Base-by-base conservation (phyloP, 192 early-diverging fungal genomes). In the Anaeromyces robustus region DNA sequence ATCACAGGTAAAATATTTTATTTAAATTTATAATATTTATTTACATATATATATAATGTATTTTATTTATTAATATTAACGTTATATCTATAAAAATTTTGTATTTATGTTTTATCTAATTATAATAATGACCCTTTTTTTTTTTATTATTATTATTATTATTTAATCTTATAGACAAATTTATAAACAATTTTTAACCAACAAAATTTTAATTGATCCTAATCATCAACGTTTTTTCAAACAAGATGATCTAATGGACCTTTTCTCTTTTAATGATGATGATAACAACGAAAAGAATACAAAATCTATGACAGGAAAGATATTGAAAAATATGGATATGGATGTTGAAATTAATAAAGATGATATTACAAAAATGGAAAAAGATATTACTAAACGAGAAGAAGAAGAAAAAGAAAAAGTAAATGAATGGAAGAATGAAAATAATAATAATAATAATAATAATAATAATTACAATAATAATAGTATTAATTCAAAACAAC, bases 121-220 rank as follows among this genome's bases (percentile, higher is more conserved):
- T n/a, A n/a, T n/a, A n/a, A n/a, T n/a, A n/a, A n/a, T n/a, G n/a
- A n/a, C n/a, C n/a, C n/a, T n/a, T n/a, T n/a, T n/a, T n/a, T n/a
- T n/a, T n/a, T n/a, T n/a, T n/a, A n/a, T n/a, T n/a, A n/a, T n/a
- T n/a, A n/a, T n/a, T n/a, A n/a, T n/a, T n/a, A n/a, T n/a, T n/a
- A n/a, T n/a, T n/a, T n/a, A n/a, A n/a, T n/a, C n/a, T n/a, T 96
- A 96, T 84, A 90, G 97, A 29, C 97, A 99, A 84, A 97, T 99
- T 68, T 97, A 95, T 85, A 99, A 99, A 82, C 95, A 96, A 87
- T 96, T 96, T 82, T 80, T 99, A 84, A 94, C 95, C n/a, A 95
- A 96, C 89, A 97, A 97, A 84, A 94, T 99, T 31, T 85, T 98
- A 79, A 92, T 93, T 34, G 96, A 98, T 79, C 95, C 96, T 13